Evolutionary conservation across 805 yeast genomes (phyloP), one percentile per base, ranked within the genome.

Genomic region (Zygotorulaspora chibaensis): DNA sequence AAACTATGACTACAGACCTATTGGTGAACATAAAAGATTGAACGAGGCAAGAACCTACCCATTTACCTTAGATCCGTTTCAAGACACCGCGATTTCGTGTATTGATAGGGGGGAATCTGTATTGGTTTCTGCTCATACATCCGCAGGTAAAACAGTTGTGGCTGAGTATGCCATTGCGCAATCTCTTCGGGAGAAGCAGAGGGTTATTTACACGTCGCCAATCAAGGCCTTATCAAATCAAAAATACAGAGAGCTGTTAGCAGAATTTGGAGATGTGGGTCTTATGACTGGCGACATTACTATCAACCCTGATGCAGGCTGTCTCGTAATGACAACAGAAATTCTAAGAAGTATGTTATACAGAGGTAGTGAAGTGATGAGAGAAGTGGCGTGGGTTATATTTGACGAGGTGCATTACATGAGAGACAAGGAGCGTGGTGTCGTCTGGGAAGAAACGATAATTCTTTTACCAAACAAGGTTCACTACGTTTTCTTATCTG

Each of bases 231-330:
- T 90, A 65, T 86, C 96, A 57, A 90, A 90, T 65, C 98, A 90
- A 68, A 90, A 90, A 62, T 90, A 87, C 62, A 79, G 98, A 70
- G 98, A 90, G 65, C 73, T 93, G 55, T 73, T 83, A 46, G 95
- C 96, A 2, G 96, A 90, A 59, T 87, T 93, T 72, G 91, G 93
- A 17, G 98, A 93, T 65, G 98, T 93, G 26, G 99, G 99, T 41
- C 76, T 93, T 50, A 93, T 93, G 95, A 93, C 99, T 10, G 99
- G 99, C 66, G 99, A 93, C 75, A 96, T 93, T 37, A 91, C 97
- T 20, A 93, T 93, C 54, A 93, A 93, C 59, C 98, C 98, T 3
- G 97, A 91, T 58, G 99, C 99, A 3, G 91, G 95, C 36, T 93
- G 99, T 73, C 73, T 93, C 54, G 97, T 93, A 41, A 93, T 93